Conservation (phyloP, 768 basidiomycete genomes). For the Phlegmacium glaucopus region DNA sequence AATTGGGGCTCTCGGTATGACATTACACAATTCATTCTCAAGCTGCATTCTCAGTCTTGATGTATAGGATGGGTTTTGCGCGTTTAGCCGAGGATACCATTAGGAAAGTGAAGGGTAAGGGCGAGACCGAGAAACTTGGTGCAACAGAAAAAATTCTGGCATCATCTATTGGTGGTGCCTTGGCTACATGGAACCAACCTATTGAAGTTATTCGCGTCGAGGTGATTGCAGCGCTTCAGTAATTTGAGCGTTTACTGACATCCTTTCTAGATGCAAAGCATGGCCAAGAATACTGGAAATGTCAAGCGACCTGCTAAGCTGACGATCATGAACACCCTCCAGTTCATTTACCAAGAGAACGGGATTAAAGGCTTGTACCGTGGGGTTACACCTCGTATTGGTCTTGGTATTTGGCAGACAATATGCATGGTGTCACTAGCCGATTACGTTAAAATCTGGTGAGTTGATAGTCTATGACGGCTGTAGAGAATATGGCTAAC, state of each 20-base stretch:
- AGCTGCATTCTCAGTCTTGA: background rate
- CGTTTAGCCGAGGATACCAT: slow-evolving; percentile 85
- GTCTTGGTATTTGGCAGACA: slow-evolving; percentile 94
- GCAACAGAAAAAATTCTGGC: slow-evolving; percentile 85
- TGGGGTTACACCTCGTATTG: slow-evolving; percentile 96
- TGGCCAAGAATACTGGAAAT: slow-evolving; percentile 77
- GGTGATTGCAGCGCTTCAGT: slow-evolving; percentile 41
- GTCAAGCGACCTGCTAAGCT: slow-evolving; percentile 86
- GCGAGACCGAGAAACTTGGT: slow-evolving; percentile 68
- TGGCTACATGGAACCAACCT: slow-evolving; percentile 99
- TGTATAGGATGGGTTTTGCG: slow-evolving; percentile 87
- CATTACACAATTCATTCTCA: background rate
- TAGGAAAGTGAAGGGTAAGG: slow-evolving; percentile 73
- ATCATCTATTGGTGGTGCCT: slow-evolving; percentile 87
- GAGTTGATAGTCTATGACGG: slow-evolving; percentile 11
- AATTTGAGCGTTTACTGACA: slow-evolving; percentile 1
- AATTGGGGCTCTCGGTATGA: slow-evolving; percentile 89
- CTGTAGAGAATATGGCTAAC: slow-evolving; percentile 9
- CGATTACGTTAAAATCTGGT: slow-evolving; percentile 92
- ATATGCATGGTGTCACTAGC: slow-evolving; percentile 99
- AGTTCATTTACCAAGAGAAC: slow-evolving; percentile 95
- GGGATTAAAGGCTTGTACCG: slow-evolving; percentile 96
- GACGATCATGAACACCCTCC: slow-evolving; percentile 87
- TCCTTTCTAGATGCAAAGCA: slow-evolving; percentile 89
- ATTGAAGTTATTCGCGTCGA: slow-evolving; percentile 98